phyloP scores from a whole-genome alignment of 2,329 filamentous ascomycete species.

The Trichoderma hamatum region DNA sequence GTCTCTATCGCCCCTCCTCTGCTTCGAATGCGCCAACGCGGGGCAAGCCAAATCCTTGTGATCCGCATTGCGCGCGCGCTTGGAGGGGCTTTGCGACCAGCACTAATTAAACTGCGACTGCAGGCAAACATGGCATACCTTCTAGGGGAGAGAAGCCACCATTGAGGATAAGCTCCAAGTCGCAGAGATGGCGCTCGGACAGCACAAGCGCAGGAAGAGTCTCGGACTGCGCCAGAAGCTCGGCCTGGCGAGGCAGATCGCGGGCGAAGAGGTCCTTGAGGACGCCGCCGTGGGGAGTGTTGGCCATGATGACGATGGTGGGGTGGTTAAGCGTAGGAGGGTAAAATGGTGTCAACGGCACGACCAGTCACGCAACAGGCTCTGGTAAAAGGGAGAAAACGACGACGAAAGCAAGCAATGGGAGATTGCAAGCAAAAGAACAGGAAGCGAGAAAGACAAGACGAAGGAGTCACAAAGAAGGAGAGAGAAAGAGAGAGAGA shows the following conservation, averaged over 20 bases:
- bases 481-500: not conserved
- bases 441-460: not conserved
- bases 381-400: constrained; percentile 19
- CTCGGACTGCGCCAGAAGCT: constrained; percentile 85
- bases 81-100: not conserved
- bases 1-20: not conserved
- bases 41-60: constrained; percentile 4
- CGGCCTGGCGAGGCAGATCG: constrained; percentile 78
- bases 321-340: not conserved
- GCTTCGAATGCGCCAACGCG: not conserved
- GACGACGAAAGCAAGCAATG: not conserved
- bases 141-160: constrained; percentile 97
- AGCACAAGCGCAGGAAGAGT: constrained; percentile 81
- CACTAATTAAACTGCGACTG: not conserved
- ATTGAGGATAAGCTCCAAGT: constrained; percentile 95
- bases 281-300: constrained; percentile 82
- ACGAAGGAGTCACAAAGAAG: not conserved
- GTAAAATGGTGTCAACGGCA: constrained; percentile 15
- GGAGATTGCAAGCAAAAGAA: not conserved
- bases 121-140: constrained; percentile 58
- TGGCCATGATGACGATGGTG: constrained; percentile 57
- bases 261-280: constrained; percentile 97
- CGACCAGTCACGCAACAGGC: constrained; percentile 18
- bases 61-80: not conserved
- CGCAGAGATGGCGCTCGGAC: constrained; percentile 93